Evolutionary conservation across 345 rosid species (phyloP), one percentile per base, ranked within the genome.

Genomic region (Salix dunnii): DNA sequence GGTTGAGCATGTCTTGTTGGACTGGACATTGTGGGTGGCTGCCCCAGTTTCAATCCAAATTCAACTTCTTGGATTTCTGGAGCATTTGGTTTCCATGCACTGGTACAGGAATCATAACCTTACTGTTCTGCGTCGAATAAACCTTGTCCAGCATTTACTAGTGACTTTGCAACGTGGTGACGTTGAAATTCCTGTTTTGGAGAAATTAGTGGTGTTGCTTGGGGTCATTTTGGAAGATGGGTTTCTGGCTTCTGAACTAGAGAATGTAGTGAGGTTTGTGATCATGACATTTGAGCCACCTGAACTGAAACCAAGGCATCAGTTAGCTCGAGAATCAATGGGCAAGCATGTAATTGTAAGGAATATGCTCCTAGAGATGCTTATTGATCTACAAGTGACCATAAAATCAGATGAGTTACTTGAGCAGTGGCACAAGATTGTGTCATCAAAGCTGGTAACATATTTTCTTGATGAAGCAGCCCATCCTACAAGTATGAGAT

Each of bases 51-150:
- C 97, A 51, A 91, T 94, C 84, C 99, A 96, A 87, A 94, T 94
- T 87, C 85, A 98, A 33, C 87, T 96, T 72, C 89, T 96, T 72
- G 92, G 96, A 60, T 96, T 96, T 86, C 96, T 96, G 80, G 99
- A 96, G 87, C 93, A 96, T 84, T 89, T 96, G 74, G 99, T 96
- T 69, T 96, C 99, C 64, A 96, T 94, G 99, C 97, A 96, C 81
- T 94, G 99, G 98, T 96, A 96, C 81, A 88, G 99, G 86, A 93
- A 88, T 85, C 99, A 96, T 86, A 96, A 96, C 87, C 97, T 96
- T 70, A 92, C 98, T 7, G 86, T 94, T 82, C 88, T 96, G 76
- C 97, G 98, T 18, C 91, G 89, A 84, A 94, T 96, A 76, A 94
- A 94, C 78, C 94, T 96, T 83, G 99, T 96, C 71, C 97, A 96